Percentiles rank a stretch among this genome's conserved stretches.
Evolutionary conservation across 805 yeast species (phyloP).

Genomic region (Kurtzmaniella cleridarum): DNA sequence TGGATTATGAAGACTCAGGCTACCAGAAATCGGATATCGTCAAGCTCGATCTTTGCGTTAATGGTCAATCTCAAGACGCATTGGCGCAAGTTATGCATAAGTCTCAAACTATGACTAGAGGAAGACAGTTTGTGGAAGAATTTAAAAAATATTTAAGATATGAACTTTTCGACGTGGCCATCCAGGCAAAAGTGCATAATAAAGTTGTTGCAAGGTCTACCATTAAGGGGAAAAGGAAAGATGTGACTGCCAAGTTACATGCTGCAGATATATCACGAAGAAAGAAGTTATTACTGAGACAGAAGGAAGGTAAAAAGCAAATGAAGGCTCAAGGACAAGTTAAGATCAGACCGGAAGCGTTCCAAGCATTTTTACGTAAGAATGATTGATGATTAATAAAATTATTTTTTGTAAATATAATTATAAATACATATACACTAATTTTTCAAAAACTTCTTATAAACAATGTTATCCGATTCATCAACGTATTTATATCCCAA

Average conservation of each 20-base stretch:
- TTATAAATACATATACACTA: no score
- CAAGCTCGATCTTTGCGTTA: slow-evolving; percentile 82
- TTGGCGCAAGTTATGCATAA: slow-evolving; percentile 85
- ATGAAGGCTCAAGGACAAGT: slow-evolving; percentile 79
- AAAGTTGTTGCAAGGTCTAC: slow-evolving; percentile 88
- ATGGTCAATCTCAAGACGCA: slow-evolving; percentile 88
- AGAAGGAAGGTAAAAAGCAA: slow-evolving; percentile 88
- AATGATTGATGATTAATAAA: slow-evolving; percentile 12
- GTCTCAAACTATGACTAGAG: slow-evolving; percentile 66
- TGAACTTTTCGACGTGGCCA: slow-evolving; percentile 87
- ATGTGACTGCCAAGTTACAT: slow-evolving; percentile 88
- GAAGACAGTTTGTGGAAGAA: slow-evolving; percentile 75
- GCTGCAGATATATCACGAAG: slow-evolving; percentile 91
- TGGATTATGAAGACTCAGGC: slow-evolving; percentile 93
- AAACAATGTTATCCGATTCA: slow-evolving; percentile 84
- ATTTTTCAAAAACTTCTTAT: slow-evolving; percentile 59
- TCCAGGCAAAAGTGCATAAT: slow-evolving; percentile 81
- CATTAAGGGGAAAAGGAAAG: slow-evolving; percentile 87
- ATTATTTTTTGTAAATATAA: no score
- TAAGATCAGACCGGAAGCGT: slow-evolving; percentile 76
- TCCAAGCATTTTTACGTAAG: slow-evolving; percentile 69
- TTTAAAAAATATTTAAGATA: slow-evolving; percentile 74
- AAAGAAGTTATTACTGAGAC: slow-evolving; percentile 80
- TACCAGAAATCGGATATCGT: slow-evolving; percentile 75
- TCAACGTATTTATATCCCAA: slow-evolving; percentile 75